Evolutionary conservation across 257 asterid species (phyloP), one percentile per base, ranked within the genome.

Genomic region (Przewalskia tangutica): DNA sequence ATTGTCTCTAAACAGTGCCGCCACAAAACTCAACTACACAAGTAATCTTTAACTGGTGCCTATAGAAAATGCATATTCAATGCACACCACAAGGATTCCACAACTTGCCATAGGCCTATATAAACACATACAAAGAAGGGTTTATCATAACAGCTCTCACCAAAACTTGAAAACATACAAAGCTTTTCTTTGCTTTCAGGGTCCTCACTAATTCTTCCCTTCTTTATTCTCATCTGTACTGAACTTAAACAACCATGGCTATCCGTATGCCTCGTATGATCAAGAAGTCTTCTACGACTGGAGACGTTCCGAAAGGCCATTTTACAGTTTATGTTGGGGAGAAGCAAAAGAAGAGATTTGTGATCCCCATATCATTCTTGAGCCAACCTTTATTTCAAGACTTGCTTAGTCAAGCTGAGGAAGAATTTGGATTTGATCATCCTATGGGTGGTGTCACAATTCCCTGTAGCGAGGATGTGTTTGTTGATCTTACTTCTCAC

Each of bases 381-480:
- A 90, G 90, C 54, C 85, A 87, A 38, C 85, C 88, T 81, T 80
- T 53, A 2, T 89, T 91, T 65, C 93, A 85, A 73, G 89, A 87
- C 13, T 58, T 91, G 66, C 44, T 91, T 44, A 42, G 65, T 5
- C 87, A 71, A 55, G 89, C 89, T 2, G 91, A 89, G 58, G 82
- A 76, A 80, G 87, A 84, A 79, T 81, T 77, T 60, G 85, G 93
- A 3, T 89, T 82, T 59, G 36, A 86, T 70, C 92, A 88, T 84
- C 93, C 91, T 1, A 88, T 88, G 90, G 94, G 93, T 1, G 92
- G 93, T 42, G 85, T 89, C 5, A 89, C 91, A 6, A 85, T 90
- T 27, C 93, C 92, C 8, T 90, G 91, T 79, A 71, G 81, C 62
- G 79, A 82, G 54, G 87, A 84, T 13, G 51, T 80, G 9, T 92